A percentile compares a stretch with the other conserved stretches of the same genome.
Evolutionary conservation across 2,329 filamentous ascomycete genomes (phyloP).

Genomic region (Zasmidium citrigriseum): DNA sequence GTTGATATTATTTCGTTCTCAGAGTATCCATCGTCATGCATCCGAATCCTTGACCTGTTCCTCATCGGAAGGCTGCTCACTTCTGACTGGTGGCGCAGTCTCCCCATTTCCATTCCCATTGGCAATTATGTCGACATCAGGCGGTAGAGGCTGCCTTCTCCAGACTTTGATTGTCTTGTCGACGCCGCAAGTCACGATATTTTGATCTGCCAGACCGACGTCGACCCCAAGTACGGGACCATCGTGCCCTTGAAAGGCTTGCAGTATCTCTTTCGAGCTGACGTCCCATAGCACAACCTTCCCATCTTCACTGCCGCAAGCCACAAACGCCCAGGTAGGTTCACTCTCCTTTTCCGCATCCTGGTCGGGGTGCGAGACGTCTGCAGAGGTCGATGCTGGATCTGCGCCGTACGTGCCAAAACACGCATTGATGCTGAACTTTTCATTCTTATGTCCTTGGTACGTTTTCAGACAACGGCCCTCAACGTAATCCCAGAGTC

Average conservation of each 20-base stretch:
- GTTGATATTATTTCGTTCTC: neutral
- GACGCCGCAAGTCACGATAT: slow-evolving; percentile 63
- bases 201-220: slow-evolving; percentile 54
- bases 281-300: slow-evolving; percentile 89
- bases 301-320: slow-evolving; percentile 85
- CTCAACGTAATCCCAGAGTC: slow-evolving; percentile 92
- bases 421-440: slow-evolving; percentile 80
- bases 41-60: slow-evolving; percentile 8
- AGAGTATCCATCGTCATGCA: slow-evolving; percentile 6
- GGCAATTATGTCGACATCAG: slow-evolving; percentile 3
- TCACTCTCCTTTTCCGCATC: slow-evolving; percentile 21
- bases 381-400: neutral
- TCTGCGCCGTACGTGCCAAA: slow-evolving; percentile 68
- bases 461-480: slow-evolving; percentile 95
- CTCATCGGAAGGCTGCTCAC: slow-evolving; percentile 15
- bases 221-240: slow-evolving; percentile 63
- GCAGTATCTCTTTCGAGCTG: slow-evolving; percentile 77
- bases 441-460: slow-evolving; percentile 83
- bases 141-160: slow-evolving; percentile 39
- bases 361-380: slow-evolving; percentile 4
- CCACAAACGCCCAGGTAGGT: slow-evolving; percentile 62
- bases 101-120: slow-evolving; percentile 1
- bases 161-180: slow-evolving; percentile 65
- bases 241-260: slow-evolving; percentile 60
- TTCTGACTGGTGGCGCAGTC: slow-evolving; percentile 9